These are phyloP conservation scores for Sedum album DNA, from an alignment of 164 flowering plant species.

Conservation along the genomic window DNA sequence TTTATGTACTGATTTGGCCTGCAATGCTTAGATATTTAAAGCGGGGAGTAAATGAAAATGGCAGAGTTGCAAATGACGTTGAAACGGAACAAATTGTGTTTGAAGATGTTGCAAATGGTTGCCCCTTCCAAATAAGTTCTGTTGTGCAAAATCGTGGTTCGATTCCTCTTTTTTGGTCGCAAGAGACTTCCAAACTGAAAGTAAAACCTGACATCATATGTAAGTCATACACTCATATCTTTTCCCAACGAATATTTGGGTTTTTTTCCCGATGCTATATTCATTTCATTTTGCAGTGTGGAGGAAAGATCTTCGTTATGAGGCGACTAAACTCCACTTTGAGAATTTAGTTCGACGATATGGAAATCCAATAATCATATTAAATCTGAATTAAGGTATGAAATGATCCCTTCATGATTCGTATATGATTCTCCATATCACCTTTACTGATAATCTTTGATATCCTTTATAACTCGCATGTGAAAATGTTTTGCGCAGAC, in stretches of 20 bases:
- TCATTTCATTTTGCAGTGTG: conserved; percentile 45
- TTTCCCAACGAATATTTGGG: not conserved
- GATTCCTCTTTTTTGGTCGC: conserved; percentile 97
- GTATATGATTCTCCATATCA: not conserved
- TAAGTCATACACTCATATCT: conserved; percentile 9
- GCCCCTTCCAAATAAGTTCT: conserved; percentile 53
- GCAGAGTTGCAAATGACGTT: conserved; percentile 96
- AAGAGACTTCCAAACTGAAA: conserved; percentile 80
- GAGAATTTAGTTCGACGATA: conserved; percentile 87
- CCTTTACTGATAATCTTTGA: not conserved
- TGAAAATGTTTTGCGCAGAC: conserved; percentile 33
- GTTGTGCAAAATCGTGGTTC: conserved; percentile 92
- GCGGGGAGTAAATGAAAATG: conserved; percentile 93
- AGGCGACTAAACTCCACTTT: conserved; percentile 90
- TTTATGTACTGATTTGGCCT: not conserved
- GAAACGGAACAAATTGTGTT: conserved; percentile 94
- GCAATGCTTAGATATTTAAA: conserved; percentile 55
- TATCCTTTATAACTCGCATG: not conserved
- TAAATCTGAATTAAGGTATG: conserved; percentile 86
- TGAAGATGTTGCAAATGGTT: conserved; percentile 61
- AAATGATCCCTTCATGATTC: not conserved
- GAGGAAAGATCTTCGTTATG: conserved; percentile 60
- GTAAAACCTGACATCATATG: conserved; percentile 79
- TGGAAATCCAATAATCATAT: conserved; percentile 40
- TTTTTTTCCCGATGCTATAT: not conserved